Evolutionary conservation across 371 early-diverging fungal species (phyloP).

Genomic region (Blastocladiella emersonii): DNA sequence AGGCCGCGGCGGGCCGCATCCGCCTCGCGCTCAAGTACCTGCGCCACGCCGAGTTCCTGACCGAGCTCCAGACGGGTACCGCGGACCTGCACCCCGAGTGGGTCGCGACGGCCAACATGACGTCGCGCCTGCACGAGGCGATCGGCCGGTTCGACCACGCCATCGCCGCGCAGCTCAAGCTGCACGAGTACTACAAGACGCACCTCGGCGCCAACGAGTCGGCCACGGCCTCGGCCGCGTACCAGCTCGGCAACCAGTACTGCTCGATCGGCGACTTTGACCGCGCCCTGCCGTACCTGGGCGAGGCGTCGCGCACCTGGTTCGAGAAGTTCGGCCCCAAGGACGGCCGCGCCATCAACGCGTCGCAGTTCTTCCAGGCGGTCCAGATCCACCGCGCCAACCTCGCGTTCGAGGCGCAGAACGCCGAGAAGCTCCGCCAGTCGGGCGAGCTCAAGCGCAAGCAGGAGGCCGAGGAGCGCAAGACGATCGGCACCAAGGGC

Average conservation of each 20-base stretch:
- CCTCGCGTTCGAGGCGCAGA: not conserved
- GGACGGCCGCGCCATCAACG: not conserved
- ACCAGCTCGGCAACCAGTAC: not conserved
- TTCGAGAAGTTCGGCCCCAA: not conserved
- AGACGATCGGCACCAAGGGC: not conserved
- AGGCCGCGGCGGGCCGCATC: not conserved
- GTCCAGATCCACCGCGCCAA: not conserved
- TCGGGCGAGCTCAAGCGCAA: not conserved
- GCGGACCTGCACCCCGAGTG: slow-evolving; percentile 4
- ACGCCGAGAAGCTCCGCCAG: not conserved
- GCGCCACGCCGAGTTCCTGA: not conserved
- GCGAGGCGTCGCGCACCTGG: too few species aligned
- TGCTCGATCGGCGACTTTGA: too few species aligned
- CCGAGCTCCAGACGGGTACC: not conserved
- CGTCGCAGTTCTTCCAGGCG: not conserved
- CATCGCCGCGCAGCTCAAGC: not conserved
- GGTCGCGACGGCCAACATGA: not conserved
- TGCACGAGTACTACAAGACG: not conserved
- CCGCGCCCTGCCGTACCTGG: too few species aligned
- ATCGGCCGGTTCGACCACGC: not conserved
- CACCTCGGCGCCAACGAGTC: not conserved
- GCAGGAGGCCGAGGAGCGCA: not conserved
- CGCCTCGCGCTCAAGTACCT: slow-evolving; percentile 5
- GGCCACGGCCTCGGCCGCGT: not conserved
- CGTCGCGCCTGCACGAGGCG: not conserved